These are phyloP conservation scores for Polytolypa hystricis DNA, from an alignment of 2,329 filamentous ascomycete species.

Conservation along the genomic window DNA sequence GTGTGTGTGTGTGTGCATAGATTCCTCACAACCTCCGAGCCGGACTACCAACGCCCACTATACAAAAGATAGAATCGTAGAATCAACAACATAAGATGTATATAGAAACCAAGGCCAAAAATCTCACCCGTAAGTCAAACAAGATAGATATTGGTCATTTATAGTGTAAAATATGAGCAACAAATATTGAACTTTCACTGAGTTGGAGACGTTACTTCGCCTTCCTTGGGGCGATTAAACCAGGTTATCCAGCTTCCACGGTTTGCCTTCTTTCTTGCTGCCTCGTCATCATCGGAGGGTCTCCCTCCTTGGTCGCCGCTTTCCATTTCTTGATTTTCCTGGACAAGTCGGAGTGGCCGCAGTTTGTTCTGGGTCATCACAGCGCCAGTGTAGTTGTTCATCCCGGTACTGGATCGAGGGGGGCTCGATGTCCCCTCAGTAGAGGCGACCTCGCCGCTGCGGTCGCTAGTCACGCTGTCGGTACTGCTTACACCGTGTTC, in stretches of 20 bases:
- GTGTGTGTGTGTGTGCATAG: too few species aligned
- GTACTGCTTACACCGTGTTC: constrained; percentile 54
- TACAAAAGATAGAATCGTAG: too few species aligned
- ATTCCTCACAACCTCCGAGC: too few species aligned
- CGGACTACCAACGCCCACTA: too few species aligned
- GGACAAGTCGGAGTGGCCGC: constrained; percentile 73
- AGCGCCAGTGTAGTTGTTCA: constrained; percentile 58
- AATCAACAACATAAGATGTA: too few species aligned
- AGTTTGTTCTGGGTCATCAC: constrained; percentile 60
- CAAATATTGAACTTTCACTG: not conserved
- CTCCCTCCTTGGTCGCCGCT: constrained; percentile 31
- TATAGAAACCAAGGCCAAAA: too few species aligned
- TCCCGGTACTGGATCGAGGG: constrained; percentile 53
- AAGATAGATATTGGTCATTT: too few species aligned
- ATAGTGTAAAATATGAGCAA: too few species aligned
- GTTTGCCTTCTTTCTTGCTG: constrained; percentile 35
- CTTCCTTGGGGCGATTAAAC: constrained; percentile 27
- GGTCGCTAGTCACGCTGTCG: constrained; percentile 44
- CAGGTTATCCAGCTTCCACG: constrained; percentile 37
- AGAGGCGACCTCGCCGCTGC: constrained; percentile 34
- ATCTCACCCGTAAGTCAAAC: too few species aligned
- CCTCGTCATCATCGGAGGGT: constrained; percentile 31
- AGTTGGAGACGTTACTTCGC: constrained; percentile 8
- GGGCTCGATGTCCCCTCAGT: constrained; percentile 40
- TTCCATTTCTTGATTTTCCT: constrained; percentile 51